Conservation (phyloP, 768 basidiomycete species). For the Amanita thiersii region DNA sequence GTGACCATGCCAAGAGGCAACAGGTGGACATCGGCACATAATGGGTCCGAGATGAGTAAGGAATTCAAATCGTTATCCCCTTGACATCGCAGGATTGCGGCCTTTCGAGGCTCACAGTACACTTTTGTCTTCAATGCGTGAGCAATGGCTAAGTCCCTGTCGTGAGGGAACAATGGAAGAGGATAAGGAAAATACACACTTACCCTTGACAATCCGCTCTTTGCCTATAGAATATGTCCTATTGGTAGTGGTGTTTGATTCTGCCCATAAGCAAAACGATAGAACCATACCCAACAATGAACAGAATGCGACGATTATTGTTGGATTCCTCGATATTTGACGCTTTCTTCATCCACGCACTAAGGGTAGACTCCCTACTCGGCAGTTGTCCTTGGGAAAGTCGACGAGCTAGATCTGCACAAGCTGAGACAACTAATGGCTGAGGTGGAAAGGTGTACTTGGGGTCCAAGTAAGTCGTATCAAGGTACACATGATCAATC, state of each 20-base stretch:
- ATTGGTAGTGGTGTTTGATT: conserved; percentile 1
- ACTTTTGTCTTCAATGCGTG: conserved; percentile 73
- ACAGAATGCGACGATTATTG: conserved; percentile 28
- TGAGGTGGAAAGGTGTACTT: conserved; percentile 97
- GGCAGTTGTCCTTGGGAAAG: conserved; percentile 36
- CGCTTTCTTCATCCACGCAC: conserved; percentile 43
- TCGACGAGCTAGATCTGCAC: conserved; percentile 70
- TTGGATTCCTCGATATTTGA: conserved; percentile 17
- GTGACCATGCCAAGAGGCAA: conserved; percentile 71
- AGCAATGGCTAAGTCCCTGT: conserved; percentile 89
- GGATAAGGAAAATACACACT: not conserved
- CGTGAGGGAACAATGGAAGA: not conserved
- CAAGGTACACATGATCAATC: conserved; percentile 86
- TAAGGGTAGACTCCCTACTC: conserved; percentile 30
- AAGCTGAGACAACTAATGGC: conserved; percentile 88
- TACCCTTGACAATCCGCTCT: conserved; percentile 94
- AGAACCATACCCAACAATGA: conserved; percentile 62
- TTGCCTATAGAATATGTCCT: conserved; percentile 98
- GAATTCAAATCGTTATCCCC: conserved; percentile 75
- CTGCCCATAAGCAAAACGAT: not conserved
- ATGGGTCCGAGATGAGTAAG: conserved; percentile 70
- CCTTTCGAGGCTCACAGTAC: conserved; percentile 84
- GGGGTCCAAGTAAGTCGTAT: conserved; percentile 93
- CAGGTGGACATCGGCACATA: conserved; percentile 75
- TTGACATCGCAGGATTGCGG: conserved; percentile 76